Base-by-base conservation (phyloP, 441 rosid species). In the Omphalea diandra region DNA sequence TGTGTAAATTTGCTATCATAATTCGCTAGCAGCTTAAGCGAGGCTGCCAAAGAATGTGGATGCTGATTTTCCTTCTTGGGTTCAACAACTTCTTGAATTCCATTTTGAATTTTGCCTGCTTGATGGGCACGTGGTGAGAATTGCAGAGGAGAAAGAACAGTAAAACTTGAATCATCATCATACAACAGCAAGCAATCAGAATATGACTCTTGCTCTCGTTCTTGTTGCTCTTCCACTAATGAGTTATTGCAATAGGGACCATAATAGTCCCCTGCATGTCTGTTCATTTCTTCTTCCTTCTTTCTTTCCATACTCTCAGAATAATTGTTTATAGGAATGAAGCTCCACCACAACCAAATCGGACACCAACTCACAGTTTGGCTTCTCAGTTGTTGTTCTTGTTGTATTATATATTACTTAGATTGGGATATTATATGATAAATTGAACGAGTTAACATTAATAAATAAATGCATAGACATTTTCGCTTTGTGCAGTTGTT, bases 21-120 rank as follows among this genome's bases (percentile, higher is more conserved):
- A 54, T 62, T 73, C 66, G 36, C 74, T 3, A 85, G 74, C 36
- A 83, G 74, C 72, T 76, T 73, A 52, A 83, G 80, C 8, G 86
- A 74, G 12, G 86, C 35, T 64, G 86, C 35, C 61, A 76, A 63
- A 20, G 83, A 67, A 73, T 49, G 47, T 46, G 69, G 73, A 35
- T 58, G 10, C 11, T 53, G 74, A 56, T 47, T 76, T 56, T 66
- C 72, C 70, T 70, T 80, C 73, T 59, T 65, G 27, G 49, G 40
- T 47, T 79, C 71, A 31, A 53, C 59, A 2, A 38, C 72, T 10
- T 73, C 67, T 49, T 70, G 76, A 55, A 33, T 55, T 22, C 61
- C 74, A 27, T 31, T 74, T 20, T 50, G 69, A 54, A 68, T 63
- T 64, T 59, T 65, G 46, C 49, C 43, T 58, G 68, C 36, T 79